phyloP scores from a whole-genome alignment of 2,329 filamentous ascomycete species.

The Aspergillus quadricinctus region DNA sequence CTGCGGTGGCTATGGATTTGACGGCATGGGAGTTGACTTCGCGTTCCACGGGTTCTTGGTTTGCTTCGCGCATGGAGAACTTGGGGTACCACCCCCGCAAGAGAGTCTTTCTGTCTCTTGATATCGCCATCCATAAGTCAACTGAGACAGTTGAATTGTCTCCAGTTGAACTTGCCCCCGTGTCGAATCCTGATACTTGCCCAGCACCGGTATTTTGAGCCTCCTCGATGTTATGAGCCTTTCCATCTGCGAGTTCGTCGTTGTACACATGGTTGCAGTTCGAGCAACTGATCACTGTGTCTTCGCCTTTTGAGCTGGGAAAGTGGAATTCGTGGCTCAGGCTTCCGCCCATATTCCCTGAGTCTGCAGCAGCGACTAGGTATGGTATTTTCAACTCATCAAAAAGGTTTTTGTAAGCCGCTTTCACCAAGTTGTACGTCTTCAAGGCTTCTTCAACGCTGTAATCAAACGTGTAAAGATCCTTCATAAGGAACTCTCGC shows the following conservation, averaged over 20 bases:
- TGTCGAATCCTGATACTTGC: constrained; percentile 20
- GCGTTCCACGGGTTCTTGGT: constrained; percentile 29
- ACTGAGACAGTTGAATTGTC: constrained; percentile 30
- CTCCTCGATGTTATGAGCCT: constrained; percentile 16
- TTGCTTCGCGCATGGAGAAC: constrained; percentile 33
- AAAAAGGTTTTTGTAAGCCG: constrained; percentile 73
- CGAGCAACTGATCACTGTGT: constrained; percentile 72
- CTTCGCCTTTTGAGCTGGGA: constrained; percentile 73
- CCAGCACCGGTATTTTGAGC: background rate
- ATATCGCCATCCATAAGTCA: constrained; percentile 38
- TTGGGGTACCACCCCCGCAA: constrained; percentile 66
- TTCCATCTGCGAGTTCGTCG: constrained; percentile 69
- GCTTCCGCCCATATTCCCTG: constrained; percentile 91
- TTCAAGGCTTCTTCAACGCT: constrained; percentile 63
- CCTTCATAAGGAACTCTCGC: constrained; percentile 96
- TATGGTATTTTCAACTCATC: constrained; percentile 78
- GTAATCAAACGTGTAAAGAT: constrained; percentile 90
- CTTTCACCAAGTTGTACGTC: constrained; percentile 72
- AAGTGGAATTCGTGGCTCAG: constrained; percentile 95
- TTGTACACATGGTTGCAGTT: constrained; percentile 76
- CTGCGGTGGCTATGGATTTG: constrained; percentile 48
- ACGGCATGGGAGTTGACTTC: constrained; percentile 59
- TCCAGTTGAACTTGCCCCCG: constrained; percentile 15
- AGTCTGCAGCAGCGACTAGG: constrained; percentile 81
- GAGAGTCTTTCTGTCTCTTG: constrained; percentile 59